Evolutionary conservation across 2,329 filamentous ascomycete genomes (phyloP), one percentile per base, ranked within the genome.

Genomic region (Erysiphe pulchra): DNA sequence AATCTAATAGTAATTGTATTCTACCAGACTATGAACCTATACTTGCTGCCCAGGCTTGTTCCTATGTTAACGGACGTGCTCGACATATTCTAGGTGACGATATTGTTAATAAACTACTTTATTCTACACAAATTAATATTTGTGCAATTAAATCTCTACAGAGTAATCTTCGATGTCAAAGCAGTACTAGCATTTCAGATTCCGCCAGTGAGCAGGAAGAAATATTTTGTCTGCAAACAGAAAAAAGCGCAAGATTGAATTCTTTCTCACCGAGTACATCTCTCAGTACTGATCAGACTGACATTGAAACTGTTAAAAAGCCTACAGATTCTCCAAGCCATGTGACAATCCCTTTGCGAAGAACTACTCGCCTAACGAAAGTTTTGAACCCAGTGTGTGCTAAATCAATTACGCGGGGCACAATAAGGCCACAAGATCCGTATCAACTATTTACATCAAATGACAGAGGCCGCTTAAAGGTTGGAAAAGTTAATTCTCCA

Each of bases 191-290:
- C 40, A 30, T 16, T n/a, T 42, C 40, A 16, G 40, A 42, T 24
- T 20, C 20, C 5, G 16, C 39, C 4, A 41, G 17, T 24, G 39
- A 41, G 20, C 24, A 42, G 8, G 40, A 42, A 2, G 40, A 42
- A 6, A 42, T 42, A 14, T 42, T 42, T 31, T 42, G 40, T 31
- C 40, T n/a, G 28, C 40, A 42, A 16, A 14, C 28, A 31, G 40
- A 42, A 31, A 14, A n/a, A n/a, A 18, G 14, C n/a, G 40, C 11
- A 16, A 18, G 40, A 42, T 31, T 14, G 24, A 42, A 42, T 31
- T 45, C 43, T 28, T 39, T 45, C 34, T 45, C 43, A 11, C 43
- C 43, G 8, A 45, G 43, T 14, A 45, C 43, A 12, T 38, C 43
- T 16, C 33, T 45, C 34, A 45, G 43, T 31, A 45, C 28, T 18